phyloP scores from a whole-genome alignment of 2,329 filamentous ascomycete species.

The Fonsecaea multimorphosa region DNA sequence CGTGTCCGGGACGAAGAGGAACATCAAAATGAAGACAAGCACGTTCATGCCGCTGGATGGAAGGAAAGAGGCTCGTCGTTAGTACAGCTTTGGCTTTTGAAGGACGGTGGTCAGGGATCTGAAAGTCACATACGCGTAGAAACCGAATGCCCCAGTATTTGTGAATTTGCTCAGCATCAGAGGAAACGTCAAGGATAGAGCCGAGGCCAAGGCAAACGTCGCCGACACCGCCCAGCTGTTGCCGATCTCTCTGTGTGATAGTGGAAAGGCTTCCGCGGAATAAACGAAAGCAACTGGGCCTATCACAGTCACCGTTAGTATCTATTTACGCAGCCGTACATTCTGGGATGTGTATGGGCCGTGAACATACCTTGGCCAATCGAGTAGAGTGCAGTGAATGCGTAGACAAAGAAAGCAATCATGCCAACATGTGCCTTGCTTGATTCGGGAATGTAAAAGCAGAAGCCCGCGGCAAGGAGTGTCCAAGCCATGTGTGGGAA shows the following conservation, averaged over 20 bases:
- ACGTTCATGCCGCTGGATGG: slow-evolving; percentile 51
- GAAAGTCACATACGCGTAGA: slow-evolving; percentile 46
- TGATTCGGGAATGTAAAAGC: slow-evolving; percentile 56
- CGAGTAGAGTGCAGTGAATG: slow-evolving; percentile 50
- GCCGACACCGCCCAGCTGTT: slow-evolving; percentile 53
- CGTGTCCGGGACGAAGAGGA: slow-evolving; percentile 47
- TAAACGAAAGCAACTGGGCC: slow-evolving; percentile 39
- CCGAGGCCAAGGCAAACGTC: slow-evolving; percentile 55
- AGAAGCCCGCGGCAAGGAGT: slow-evolving; percentile 60
- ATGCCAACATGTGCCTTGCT: slow-evolving; percentile 47
- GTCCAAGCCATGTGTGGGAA: slow-evolving; percentile 67
- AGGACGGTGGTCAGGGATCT: slow-evolving; percentile 12
- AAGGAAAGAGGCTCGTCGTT: not conserved
- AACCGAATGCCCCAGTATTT: slow-evolving; percentile 46
- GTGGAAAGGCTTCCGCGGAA: slow-evolving; percentile 51
- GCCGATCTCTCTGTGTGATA: slow-evolving; percentile 58
- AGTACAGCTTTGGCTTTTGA: too few species aligned
- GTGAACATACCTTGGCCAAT: not conserved
- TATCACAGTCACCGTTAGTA: slow-evolving; percentile 44
- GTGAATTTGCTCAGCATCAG: slow-evolving; percentile 33
- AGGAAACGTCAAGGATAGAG: slow-evolving; percentile 52
- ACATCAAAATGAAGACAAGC: slow-evolving; percentile 54
- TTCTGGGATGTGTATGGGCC: too few species aligned
- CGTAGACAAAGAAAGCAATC: slow-evolving; percentile 50
- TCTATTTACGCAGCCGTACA: too few species aligned